Base-by-base conservation (phyloP, 306 rosid genomes). In the Quercus cerris region DNA sequence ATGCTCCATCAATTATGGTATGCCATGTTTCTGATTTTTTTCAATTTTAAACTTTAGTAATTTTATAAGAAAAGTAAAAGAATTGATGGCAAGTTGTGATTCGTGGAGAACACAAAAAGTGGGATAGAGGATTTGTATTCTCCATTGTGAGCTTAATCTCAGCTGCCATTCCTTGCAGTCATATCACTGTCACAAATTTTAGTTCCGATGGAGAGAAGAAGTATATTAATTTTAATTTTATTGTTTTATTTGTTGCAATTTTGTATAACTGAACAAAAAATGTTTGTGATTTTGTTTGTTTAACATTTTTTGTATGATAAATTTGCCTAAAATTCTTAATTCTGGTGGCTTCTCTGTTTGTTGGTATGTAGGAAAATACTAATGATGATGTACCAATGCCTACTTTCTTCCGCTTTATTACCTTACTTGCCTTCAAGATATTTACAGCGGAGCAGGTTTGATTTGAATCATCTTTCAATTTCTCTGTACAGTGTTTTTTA, bases 391-490 rank as follows among this genome's bases (percentile, higher is more conserved):
- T 92, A 76, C 97, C 98, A 23, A 92, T 94, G 98, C 98, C 98
- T 38, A 81, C 88, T 78, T 89, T 86, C 84, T 94, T 94, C 75
- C 98, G 94, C 75, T 94, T 94, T 86, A 96, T 94, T 51, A 94
- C 97, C 33, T 88, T 94, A 78, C 97, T 94, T 82, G 98, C 97
- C 58, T 88, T 94, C 92, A 92, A 94, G 87, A 92, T 94, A 84
- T 94, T 94, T 84, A 88, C 97, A 59, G 92, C 82, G 44, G 98
- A 92, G 78, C 88, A 94, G 98, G 97, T 94, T 71, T 80, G 87
- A 77, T 84, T 75, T 20, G 6, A 41, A 74, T 71, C 23, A 74
- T 71, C 70, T 66, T 77, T 70, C 59, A 31, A 22, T 30, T 62
- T 31, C 71, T 49, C 35, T 80, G 52, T 14, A 76, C 51, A 51